Evolutionary conservation across 345 rosid species (phyloP).

Genomic region (Corchorus olitorius): DNA sequence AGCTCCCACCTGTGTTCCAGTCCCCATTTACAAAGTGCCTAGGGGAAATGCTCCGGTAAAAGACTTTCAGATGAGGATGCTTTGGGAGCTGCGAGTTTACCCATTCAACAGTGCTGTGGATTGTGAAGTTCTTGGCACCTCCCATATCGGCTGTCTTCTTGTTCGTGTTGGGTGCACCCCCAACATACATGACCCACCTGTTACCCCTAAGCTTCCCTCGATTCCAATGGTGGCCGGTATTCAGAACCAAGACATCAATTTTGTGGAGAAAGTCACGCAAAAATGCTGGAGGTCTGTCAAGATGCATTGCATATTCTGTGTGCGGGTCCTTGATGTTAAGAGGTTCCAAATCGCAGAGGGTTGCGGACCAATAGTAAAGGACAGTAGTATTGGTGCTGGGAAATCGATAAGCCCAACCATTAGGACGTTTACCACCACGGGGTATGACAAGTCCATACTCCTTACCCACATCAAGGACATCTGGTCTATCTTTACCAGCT

Average conservation of each 20-base stretch:
- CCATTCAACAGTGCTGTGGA: conserved; percentile 72
- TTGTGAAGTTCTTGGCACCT: conserved; percentile 67
- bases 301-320: conserved; percentile 76
- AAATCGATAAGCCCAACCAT: conserved; percentile 82
- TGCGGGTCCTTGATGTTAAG: conserved; percentile 45
- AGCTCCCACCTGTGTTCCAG: conserved; percentile 91
- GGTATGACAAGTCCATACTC: conserved; percentile 62
- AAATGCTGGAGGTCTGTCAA: conserved; percentile 80
- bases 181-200: conserved; percentile 74
- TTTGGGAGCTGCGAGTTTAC: conserved; percentile 60
- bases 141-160: conserved; percentile 60
- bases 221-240: conserved; percentile 89
- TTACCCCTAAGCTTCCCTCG: conserved; percentile 67
- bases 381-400: conserved; percentile 66
- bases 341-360: conserved; percentile 69
- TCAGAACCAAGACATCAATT: conserved; percentile 69
- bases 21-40: conserved; percentile 82
- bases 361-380: conserved; percentile 77
- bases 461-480: conserved; percentile 60
- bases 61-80: conserved; percentile 60
- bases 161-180: conserved; percentile 56
- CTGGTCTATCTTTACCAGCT: conserved; percentile 46
- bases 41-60: conserved; percentile 76
- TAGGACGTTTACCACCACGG: conserved; percentile 54
- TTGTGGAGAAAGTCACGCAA: conserved; percentile 54